Evolutionary conservation across 2,329 filamentous ascomycete genomes (phyloP), one percentile per base, ranked within the genome.

Genomic region (Fusarium sulawesiense): DNA sequence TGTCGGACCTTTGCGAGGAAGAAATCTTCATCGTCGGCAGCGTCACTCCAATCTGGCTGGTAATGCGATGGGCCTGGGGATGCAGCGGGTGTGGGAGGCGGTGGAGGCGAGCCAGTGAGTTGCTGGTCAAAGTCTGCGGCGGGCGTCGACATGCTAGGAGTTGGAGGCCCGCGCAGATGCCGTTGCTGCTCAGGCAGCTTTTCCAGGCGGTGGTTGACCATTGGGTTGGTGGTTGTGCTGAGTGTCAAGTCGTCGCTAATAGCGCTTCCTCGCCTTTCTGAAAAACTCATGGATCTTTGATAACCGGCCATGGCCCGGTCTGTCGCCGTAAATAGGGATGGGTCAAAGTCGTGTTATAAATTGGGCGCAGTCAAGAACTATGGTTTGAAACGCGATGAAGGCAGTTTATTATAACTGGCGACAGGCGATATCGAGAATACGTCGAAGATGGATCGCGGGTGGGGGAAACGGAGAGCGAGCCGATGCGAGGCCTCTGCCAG

Each of bases 1-100:
- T 91, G 88, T 65, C 93, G 88, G 61, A 96, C 89, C 76, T 94
- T 91, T 71, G 93, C 86, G 57, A 97, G 87, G 74, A 95, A 93
- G 70, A 91, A 88, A 77, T 97, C 93, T 78, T 98, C 93, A 76
- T 93, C 89, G 64, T 93, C 91, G 44, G 91, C 90, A 21, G 91
- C 90, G 66, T 89, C 89, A 76, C 90, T 93, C 92, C 92, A 94
- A 80, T 93, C 91, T 14, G 87, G 86, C 68, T 88, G 87, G 64
- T 83, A 83, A 71, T 88, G 85, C 8, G 87, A 86, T 9, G 89
- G 89, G 3, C 89, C 88, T 6, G 89, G 89, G 42, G 88, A 91
- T 13, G 89, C 89, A 21, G 89, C 89, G 23, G 89, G 89, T 4
- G 89, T 91, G 3, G 89, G 89, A 44, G 89, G 89, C 29, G 88